Base-by-base conservation (phyloP, 176 grass and related monocot species). In the Triticum turgidum region DNA sequence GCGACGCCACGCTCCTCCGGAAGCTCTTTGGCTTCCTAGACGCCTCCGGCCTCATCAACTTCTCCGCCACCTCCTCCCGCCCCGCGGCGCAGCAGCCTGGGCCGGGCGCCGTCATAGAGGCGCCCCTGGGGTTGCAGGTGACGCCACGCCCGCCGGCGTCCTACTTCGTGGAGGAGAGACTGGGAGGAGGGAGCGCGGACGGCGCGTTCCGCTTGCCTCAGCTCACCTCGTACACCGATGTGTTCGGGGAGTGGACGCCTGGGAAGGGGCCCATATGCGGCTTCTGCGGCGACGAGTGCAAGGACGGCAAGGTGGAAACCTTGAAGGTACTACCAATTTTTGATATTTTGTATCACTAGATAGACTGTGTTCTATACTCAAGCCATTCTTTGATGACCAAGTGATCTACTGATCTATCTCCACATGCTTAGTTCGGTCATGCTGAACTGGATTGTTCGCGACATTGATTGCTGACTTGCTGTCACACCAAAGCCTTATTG, bases 21-120 rank as follows among this genome's bases (percentile, higher is more conserved):
- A 97, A 97, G 87, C 58, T 97, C 47, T 97, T 94, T 76, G 81
- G 47, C 21, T 94, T 91, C 86, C 84, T 98, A 22, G 91, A 95
- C 71, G 54, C 79, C 29, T 83, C 80, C n/a, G 93, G 95, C 12
- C 79, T 95, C 76, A 95, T 98, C 86, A 91, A 94, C 80, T 97
- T 97, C 91, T 88, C 88, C 8, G 90, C 70, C 13, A 38, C 85
- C 20, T 44, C 76, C 51, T 47, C 77, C 17, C 72, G 35, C n/a
- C 65, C 74, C 7, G 81, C 38, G 3, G 78, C 58, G 34, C 77
- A 47, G 82, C 25, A 61, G 62, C 80, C 69, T 34, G 88, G 89
- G 77, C 44, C 86, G 15, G 89, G 73, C 20, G 90, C 94, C 61
- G 78, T 99, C 6, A 39, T 99, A 29, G 97, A 99, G 81, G 94